A percentile compares a stretch with the other conserved stretches of the same genome.
Evolutionary conservation across 148 eudicot genomes (phyloP).

Genomic region (Polygonum maritimum): DNA sequence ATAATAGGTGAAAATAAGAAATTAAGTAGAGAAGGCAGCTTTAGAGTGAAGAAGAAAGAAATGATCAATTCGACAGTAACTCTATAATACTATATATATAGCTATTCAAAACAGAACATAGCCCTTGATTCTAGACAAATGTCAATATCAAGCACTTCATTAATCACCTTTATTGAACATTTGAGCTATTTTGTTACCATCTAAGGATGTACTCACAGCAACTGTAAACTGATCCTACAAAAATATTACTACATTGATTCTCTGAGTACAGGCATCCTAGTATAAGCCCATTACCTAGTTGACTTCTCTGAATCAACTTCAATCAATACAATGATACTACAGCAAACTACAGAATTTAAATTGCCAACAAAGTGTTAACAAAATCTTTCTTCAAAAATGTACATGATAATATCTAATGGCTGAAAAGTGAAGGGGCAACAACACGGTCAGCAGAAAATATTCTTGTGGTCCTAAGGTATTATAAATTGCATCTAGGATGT

Average conservation of each 20-base stretch:
- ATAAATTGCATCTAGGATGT: background rate
- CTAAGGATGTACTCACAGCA: background rate
- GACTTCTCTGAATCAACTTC: background rate
- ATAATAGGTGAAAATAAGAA: background rate
- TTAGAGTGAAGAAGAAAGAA: background rate
- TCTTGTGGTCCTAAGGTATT: background rate
- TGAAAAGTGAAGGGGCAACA: background rate
- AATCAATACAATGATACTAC: too few relatives aligned
- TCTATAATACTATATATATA: too few relatives aligned
- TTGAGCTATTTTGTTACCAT: too few relatives aligned
- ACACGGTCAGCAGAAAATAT: background rate
- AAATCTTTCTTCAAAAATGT: background rate
- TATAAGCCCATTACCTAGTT: background rate
- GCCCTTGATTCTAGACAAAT: background rate
- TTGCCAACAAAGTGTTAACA: background rate
- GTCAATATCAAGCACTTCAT: background rate
- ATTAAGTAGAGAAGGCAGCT: background rate
- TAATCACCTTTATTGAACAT: too few relatives aligned
- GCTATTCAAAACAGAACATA: background rate
- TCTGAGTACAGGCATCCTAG: background rate
- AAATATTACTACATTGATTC: background rate
- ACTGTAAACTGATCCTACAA: too few relatives aligned
- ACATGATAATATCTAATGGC: background rate
- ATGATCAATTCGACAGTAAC: background rate
- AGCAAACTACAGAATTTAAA: background rate